phyloP scores from a whole-genome alignment of 352 stramenopile genomes.

The Globisporangium orthogonon region DNA sequence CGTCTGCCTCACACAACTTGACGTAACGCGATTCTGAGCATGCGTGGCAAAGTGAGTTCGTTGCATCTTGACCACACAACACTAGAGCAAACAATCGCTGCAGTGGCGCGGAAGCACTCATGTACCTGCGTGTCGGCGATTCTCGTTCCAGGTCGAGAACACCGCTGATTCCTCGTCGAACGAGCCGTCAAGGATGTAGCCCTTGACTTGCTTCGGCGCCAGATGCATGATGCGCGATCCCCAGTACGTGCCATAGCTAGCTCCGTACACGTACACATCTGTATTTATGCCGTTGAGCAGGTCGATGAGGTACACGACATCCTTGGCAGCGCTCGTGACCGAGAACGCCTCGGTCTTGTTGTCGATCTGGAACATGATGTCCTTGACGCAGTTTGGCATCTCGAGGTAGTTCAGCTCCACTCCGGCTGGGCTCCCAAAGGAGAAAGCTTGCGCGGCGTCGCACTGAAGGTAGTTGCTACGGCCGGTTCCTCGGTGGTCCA shows the following conservation, averaged over 20 bases:
- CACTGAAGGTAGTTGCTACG: constrained; percentile 14
- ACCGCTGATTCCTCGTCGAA: constrained; percentile 7
- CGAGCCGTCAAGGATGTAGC: constrained; percentile 20
- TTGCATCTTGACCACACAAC: background rate
- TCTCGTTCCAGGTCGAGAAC: constrained; percentile 10
- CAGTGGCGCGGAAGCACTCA: background rate
- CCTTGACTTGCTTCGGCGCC: constrained; percentile 14
- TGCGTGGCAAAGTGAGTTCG: constrained; percentile 3
- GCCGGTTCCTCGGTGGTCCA: constrained; percentile 16
- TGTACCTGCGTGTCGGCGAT: constrained; percentile 3
- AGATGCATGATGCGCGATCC: constrained; percentile 19
- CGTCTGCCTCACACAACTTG: constrained; percentile 4
- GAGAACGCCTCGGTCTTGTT: constrained; percentile 61
- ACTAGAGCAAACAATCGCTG: background rate
- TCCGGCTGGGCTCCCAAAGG: background rate
- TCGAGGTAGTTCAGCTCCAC: background rate
- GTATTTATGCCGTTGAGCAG: background rate
- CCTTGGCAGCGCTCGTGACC: constrained; percentile 26
- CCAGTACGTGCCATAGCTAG: constrained; percentile 24
- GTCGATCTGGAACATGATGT: constrained; percentile 46
- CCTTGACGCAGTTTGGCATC: constrained; percentile 7
- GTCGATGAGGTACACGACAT: constrained; percentile 7
- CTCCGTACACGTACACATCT: constrained; percentile 19
- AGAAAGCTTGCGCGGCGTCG: constrained; percentile 9
- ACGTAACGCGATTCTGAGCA: constrained; percentile 2